Evolutionary conservation across 202 grass and related monocot species (phyloP), one percentile per base, ranked within the genome.

Genomic region (Zoysia matrella): DNA sequence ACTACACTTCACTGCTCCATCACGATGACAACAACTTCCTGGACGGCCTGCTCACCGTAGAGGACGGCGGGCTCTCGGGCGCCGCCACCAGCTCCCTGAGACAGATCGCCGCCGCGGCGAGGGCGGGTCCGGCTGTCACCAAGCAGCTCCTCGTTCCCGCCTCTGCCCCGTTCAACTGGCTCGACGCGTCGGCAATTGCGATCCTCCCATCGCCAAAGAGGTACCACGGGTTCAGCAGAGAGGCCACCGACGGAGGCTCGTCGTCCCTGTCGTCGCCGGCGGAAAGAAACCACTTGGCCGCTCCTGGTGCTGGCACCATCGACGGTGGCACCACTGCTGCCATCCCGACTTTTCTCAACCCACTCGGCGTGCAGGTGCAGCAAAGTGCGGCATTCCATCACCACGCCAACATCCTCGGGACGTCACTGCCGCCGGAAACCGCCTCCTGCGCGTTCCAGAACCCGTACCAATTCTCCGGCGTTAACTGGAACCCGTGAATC

Each of bases 21-120:
- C 76, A 85, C 73, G 86, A 94, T 71, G 92, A 98, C 36, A 86
- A 88, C 14, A 89, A 73, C 76, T 95, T 98, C 84, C 87, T 95
- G 30, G 74, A 91, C 7, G 86, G 95, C 4, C 80, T 95, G 8
- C 84, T 98, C 60, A 84, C 88, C 0, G 71, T 46, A 3, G 80
- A 81, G 22, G 73, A 77, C 4, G 40, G 52, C 11, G 71, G 86
- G 22, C 75, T 80, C 81, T 84, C 86, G 8, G 82, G 48, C 15
- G 72, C 52, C 3, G 60, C 16, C 46, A 43, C 40, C 40, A 44
- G 52, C 60, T 86, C 87, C 43, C 73, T 86, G 18, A 77, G 67
- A 73, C 87, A 89, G 52, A 67, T 89, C 0, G 77, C 77, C 22
- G 76, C 86, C 73, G 84, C 43, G 72, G 77, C 72, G 51, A 73